Conservation (phyloP, 2,329 filamentous ascomycete species). For the Aspergillus eucalypticola region DNA sequence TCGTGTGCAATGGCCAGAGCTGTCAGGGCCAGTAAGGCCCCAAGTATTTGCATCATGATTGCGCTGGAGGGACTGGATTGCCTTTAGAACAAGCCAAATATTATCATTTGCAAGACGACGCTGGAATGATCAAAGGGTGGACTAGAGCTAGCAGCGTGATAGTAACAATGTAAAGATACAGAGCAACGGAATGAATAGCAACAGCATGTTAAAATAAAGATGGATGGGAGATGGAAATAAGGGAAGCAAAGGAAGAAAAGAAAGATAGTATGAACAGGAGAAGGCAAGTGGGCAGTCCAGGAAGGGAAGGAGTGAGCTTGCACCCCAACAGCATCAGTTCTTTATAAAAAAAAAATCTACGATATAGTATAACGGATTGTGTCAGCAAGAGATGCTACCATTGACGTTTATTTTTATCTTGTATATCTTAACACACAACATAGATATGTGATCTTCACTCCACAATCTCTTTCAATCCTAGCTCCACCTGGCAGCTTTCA, state of each 20-base stretch:
- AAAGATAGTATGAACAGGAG: no score
- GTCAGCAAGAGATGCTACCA: no score
- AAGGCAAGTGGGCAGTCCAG: neutral
- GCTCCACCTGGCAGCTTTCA: slow-evolving; percentile 22
- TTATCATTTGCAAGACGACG: neutral
- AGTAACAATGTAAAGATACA: neutral
- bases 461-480: slow-evolving; percentile 16
- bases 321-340: neutral
- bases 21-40: neutral
- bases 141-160: neutral
- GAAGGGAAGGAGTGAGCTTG: neutral
- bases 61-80: neutral
- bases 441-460: neutral
- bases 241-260: no score
- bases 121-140: neutral
- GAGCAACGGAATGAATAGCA: neutral
- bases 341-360: neutral
- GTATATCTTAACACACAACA: neutral
- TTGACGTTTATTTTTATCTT: no score
- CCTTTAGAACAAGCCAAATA: no score
- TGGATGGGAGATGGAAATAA: no score
- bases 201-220: neutral
- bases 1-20: slow-evolving; percentile 7
- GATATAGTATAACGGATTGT: no score
- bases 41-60: slow-evolving; percentile 5